phyloP scores from a whole-genome alignment of 2,329 filamentous ascomycete genomes.

The Cyclaneusma minus region DNA sequence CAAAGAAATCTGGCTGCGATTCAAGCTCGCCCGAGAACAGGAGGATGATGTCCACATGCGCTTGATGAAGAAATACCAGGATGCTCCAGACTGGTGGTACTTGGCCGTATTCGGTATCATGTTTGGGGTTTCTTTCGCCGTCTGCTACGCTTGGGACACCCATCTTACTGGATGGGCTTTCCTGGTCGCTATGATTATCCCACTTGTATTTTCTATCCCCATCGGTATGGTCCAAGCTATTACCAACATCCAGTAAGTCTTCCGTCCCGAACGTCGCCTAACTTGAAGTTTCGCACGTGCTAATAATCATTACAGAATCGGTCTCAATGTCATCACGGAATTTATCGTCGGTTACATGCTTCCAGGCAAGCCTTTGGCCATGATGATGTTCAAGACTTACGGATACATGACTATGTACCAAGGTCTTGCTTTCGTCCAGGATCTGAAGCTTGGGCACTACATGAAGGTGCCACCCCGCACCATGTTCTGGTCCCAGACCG shows the following conservation, averaged over 20 bases:
- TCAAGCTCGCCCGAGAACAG: constrained; percentile 9
- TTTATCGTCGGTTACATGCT: constrained; percentile 61
- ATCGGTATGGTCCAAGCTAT: constrained; percentile 56
- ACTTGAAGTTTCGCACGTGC: too few species aligned
- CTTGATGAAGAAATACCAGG: constrained; percentile 39
- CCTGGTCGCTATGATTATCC: constrained; percentile 47
- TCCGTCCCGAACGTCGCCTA: too few species aligned
- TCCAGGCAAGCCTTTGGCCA: constrained; percentile 51
- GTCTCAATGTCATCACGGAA: constrained; percentile 59
- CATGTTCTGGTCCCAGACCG: constrained; percentile 50
- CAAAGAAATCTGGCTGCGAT: constrained; percentile 38
- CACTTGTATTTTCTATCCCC: constrained; percentile 47
- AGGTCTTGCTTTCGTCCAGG: constrained; percentile 29
- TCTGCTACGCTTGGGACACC: constrained; percentile 10
- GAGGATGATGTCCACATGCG: constrained; percentile 35
- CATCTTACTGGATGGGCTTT: constrained; percentile 41
- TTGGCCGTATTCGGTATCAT: constrained; percentile 27
- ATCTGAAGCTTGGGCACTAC: constrained; percentile 49
- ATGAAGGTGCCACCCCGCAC: constrained; percentile 51
- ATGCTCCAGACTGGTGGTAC: constrained; percentile 44
- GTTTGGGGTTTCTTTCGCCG: constrained; percentile 24
- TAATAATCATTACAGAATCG: constrained; percentile 33
- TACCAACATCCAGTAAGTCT: constrained; percentile 54
- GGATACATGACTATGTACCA: constrained; percentile 51
- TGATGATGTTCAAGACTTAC: constrained; percentile 70